A percentile compares a stretch with the other conserved stretches of the same genome.
phyloP scores from a whole-genome alignment of 2,329 filamentous ascomycete genomes.

The Phaeomoniella chlamydospora region DNA sequence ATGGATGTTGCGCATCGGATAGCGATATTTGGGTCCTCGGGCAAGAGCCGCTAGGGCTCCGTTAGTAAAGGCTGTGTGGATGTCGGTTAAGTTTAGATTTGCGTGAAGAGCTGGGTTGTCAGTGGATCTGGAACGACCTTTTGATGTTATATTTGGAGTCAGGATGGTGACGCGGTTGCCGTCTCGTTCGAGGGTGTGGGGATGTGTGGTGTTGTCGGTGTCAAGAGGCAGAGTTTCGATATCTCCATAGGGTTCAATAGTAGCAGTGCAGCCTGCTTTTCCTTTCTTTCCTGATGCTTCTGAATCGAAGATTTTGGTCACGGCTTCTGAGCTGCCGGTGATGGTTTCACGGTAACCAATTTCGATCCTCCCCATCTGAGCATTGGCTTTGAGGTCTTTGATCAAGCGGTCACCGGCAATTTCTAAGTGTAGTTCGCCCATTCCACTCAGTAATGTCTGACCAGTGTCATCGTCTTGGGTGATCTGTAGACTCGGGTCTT shows the following conservation, averaged over 20 bases:
- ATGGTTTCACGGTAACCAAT: constrained; percentile 89
- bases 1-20: constrained; percentile 63
- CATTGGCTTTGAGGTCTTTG: constrained; percentile 78
- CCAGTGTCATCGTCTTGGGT: constrained; percentile 78
- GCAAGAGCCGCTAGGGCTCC: constrained; percentile 73
- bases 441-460: constrained; percentile 83
- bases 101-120: constrained; percentile 37
- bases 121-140: constrained; percentile 19
- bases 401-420: constrained; percentile 80
- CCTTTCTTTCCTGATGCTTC: constrained; percentile 67
- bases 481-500: constrained; percentile 85
- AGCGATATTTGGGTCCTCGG: constrained; percentile 66
- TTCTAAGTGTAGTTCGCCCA: constrained; percentile 92
- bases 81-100: constrained; percentile 32
- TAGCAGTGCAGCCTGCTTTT: constrained; percentile 60
- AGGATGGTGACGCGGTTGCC: constrained; percentile 54
- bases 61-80: constrained; percentile 50
- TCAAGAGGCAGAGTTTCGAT: constrained; percentile 3
- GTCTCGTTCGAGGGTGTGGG: constrained; percentile 37
- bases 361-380: constrained; percentile 73
- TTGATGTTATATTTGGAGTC: constrained; percentile 33
- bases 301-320: constrained; percentile 57
- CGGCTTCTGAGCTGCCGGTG: constrained; percentile 38
- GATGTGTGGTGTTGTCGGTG: constrained; percentile 10
- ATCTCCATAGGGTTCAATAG: constrained; percentile 46